Base-by-base conservation (phyloP, 164 flowering plant genomes). In the Vitis cinerea region DNA sequence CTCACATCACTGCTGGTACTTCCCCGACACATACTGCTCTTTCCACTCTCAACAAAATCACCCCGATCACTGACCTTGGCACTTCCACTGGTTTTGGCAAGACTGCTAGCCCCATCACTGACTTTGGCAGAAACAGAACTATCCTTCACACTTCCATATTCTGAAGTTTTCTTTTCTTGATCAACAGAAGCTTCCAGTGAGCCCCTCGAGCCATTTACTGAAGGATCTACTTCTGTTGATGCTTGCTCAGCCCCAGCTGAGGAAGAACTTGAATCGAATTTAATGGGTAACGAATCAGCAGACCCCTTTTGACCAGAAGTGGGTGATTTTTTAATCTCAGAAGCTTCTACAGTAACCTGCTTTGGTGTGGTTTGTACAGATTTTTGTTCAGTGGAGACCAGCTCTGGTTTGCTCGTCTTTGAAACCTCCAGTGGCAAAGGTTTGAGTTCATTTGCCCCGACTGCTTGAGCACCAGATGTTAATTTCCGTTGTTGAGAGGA, bases 1-100 rank as follows among this genome's bases (percentile, higher is more conserved):
- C 98, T 90, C n/a, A 93, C 83, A 68, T 90, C 94, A 74, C 85
- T 89, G 80, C 94, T 87, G 16, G 91, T 87, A 80, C 98, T 93
- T 57, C 87, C 94, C 71, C 94, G 75, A 58, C 92, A 89, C 75
- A 88, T 77, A 72, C 98, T 92, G 80, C 94, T 92, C 84, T 87
- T 90, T 27, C 93, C 93, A 69, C 93, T 88, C 84, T 88, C 93
- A 30, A 84, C 79, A 74, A 66, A 83, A 60, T 90, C 90, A 51
- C 59, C 79, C 8, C 83, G 90, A 44, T 80, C 89, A 78, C 97
- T 88, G 16, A 78, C 75, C 78, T 91, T 89, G 31, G 90, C 85
- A 74, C 89, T 83, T 65, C 86, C 93, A 74, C 93, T 86, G 9
- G 87, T 86, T 75, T 87, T 92, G 17, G 77, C 78, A 65, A 85